phyloP scores from a whole-genome alignment of 1,284 basidiomycete species.

The Sporisorium sorghi region DNA sequence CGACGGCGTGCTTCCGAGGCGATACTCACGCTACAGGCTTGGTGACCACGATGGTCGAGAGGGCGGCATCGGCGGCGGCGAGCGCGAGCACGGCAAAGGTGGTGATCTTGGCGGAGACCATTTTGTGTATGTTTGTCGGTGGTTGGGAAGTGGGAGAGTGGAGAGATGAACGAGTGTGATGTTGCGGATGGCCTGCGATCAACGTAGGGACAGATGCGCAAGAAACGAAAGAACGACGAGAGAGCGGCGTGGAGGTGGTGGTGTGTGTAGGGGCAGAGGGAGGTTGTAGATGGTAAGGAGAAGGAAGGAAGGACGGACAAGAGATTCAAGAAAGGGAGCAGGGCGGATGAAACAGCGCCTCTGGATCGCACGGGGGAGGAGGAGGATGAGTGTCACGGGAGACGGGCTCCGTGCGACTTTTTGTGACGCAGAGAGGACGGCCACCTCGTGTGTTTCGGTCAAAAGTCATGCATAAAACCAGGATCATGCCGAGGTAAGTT shows the following conservation, averaged over 20 bases:
- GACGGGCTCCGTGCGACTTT: not conserved
- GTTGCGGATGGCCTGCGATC: slow-evolving; percentile 10
- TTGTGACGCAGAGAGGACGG: not conserved
- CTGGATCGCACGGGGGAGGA: not conserved
- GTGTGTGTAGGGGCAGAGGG: slow-evolving; percentile 1
- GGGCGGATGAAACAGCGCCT: not conserved
- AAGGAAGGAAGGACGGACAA: not conserved
- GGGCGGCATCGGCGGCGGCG: slow-evolving; percentile 39
- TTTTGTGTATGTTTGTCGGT: slow-evolving; percentile 18
- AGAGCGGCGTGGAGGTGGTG: slow-evolving; percentile 4
- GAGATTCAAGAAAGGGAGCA: not conserved
- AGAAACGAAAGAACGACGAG: not conserved
- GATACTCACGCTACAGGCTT: slow-evolving; percentile 56
- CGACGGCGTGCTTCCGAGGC: not conserved
- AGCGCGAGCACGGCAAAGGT: slow-evolving; percentile 46
- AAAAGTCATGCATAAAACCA: slow-evolving; percentile 1
- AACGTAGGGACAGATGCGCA: slow-evolving; percentile 4
- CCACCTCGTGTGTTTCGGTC: not conserved
- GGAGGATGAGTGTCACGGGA: too few species aligned
- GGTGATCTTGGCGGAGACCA: slow-evolving; percentile 42
- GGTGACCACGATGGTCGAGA: slow-evolving; percentile 57
- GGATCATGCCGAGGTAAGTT: slow-evolving; percentile 1
- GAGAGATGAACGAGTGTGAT: slow-evolving; percentile 16
- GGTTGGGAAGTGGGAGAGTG: not conserved
- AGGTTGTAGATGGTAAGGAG: slow-evolving; percentile 3